These are phyloP conservation scores for Tricharina praecox DNA, from an alignment of 495 filamentous ascomycete genomes.

Conservation along the genomic window DNA sequence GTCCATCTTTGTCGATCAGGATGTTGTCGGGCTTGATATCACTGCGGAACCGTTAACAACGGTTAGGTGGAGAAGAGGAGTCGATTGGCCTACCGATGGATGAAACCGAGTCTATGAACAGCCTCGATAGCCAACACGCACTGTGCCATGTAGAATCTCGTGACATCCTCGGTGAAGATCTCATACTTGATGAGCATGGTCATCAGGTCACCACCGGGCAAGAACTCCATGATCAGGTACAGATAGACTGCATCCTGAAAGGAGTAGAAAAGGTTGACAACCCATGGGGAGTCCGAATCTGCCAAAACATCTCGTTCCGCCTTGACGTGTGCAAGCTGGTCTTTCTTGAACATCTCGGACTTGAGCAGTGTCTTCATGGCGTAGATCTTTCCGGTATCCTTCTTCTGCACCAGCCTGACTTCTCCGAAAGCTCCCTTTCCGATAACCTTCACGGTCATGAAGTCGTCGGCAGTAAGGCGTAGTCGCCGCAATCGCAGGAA, in stretches of 20 bases:
- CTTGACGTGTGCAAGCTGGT: slow-evolving; percentile 96
- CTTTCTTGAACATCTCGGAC: slow-evolving; percentile 99
- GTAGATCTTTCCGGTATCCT: slow-evolving; percentile 91
- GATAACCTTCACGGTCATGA: slow-evolving; percentile 89
- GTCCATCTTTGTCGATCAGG: slow-evolving; percentile 80
- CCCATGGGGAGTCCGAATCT: slow-evolving; percentile 96
- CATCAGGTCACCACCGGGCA: slow-evolving; percentile 96
- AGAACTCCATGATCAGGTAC: slow-evolving; percentile 98
- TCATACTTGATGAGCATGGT: slow-evolving; percentile 99
- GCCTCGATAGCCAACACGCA: slow-evolving; percentile 94
- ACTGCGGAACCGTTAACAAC: slow-evolving; percentile 33
- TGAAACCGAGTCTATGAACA: slow-evolving; percentile 93
- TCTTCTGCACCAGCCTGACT: slow-evolving; percentile 89
- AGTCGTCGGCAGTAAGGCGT: slow-evolving; percentile 79
- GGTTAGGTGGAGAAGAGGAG: slow-evolving; percentile 30
- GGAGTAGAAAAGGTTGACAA: slow-evolving; percentile 92
- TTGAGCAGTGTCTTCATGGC: slow-evolving; percentile 97
- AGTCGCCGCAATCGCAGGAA: slow-evolving; percentile 91
- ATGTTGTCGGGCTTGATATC: slow-evolving; percentile 99
- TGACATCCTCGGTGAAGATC: slow-evolving; percentile 97
- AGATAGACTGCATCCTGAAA: slow-evolving; percentile 93
- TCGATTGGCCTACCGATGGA: slow-evolving; percentile 92
- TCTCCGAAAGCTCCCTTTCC: slow-evolving; percentile 98
- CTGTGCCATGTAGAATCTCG: slow-evolving; percentile 97
- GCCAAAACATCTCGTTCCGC: slow-evolving; percentile 94